phyloP scores from a whole-genome alignment of 2,329 filamentous ascomycete species.

The Penicillium griseofulvum region DNA sequence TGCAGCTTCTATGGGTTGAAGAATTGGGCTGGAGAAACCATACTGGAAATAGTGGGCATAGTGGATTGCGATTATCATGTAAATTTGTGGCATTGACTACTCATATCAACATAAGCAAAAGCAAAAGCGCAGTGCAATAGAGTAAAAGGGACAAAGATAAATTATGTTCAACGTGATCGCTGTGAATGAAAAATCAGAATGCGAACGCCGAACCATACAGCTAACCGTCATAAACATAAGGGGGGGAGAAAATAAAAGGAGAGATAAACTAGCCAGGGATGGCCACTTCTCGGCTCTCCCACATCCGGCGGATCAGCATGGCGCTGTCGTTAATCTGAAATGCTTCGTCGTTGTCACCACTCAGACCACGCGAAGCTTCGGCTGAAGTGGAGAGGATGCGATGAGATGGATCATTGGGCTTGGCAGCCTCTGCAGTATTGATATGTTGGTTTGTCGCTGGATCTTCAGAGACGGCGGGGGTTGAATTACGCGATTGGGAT shows the following conservation, averaged over 20 bases:
- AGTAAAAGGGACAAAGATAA: background rate
- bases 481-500: constrained; percentile 25
- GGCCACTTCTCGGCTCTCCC: constrained; percentile 45
- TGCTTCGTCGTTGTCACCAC: constrained; percentile 24
- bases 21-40: too few species aligned
- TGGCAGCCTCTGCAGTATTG: constrained; percentile 21
- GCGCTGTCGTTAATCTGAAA: constrained; percentile 34
- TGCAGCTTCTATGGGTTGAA: too few species aligned
- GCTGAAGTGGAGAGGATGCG: constrained; percentile 36
- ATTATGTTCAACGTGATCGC: constrained; percentile 4
- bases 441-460: constrained; percentile 27
- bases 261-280: constrained; percentile 29
- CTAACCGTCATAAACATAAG: constrained; percentile 18
- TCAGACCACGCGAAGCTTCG: constrained; percentile 25
- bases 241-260: background rate
- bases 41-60: background rate
- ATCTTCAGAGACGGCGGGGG: constrained; percentile 27
- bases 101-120: constrained; percentile 3
- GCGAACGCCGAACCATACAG: constrained; percentile 13
- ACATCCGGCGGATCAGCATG: constrained; percentile 44
- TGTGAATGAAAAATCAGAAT: constrained; percentile 5
- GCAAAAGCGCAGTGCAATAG: background rate
- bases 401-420: constrained; percentile 34
- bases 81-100: constrained; percentile 1
- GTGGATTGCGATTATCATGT: background rate